Conservation (phyloP, 2,329 filamentous ascomycete species). For the Neurospora crassa region DNA sequence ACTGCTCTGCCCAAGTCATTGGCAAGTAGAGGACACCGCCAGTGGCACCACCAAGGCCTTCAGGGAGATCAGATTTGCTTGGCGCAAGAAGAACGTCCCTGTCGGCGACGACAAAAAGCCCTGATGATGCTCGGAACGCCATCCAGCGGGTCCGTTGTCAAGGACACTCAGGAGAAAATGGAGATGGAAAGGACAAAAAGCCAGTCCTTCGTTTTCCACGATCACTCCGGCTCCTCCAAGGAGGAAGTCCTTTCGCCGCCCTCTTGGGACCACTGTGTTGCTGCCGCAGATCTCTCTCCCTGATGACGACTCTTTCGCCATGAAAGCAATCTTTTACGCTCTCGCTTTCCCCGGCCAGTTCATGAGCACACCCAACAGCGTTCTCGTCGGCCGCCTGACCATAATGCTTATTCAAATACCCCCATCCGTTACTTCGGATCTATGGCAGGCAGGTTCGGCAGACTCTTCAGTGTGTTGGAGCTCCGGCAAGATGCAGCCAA, state of each 20-base stretch:
- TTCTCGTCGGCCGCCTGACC: neutral
- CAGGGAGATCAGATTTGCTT: neutral
- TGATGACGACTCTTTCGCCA: neutral
- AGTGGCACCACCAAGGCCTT: too few species aligned
- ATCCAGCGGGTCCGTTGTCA: neutral
- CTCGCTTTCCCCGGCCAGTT: neutral
- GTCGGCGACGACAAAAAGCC: neutral
- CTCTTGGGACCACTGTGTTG: neutral
- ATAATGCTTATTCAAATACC: neutral
- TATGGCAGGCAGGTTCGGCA: slow-evolving; percentile 15
- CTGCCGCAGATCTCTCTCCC: neutral
- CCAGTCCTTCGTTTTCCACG: neutral
- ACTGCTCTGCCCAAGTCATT: too few species aligned
- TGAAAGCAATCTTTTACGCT: neutral
- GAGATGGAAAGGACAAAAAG: neutral
- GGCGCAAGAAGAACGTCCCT: neutral
- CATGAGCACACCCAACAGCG: neutral
- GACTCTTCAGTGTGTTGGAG: slow-evolving; percentile 22
- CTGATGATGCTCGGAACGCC: neutral
- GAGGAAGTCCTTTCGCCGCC: neutral
- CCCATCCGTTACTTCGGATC: slow-evolving; percentile 7
- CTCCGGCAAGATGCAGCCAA: neutral
- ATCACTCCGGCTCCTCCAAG: neutral
- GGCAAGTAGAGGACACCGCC: too few species aligned
- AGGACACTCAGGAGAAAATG: neutral